phyloP scores from a whole-genome alignment of 2,329 filamentous ascomycete genomes.

The Tricladium varicosporioides region DNA sequence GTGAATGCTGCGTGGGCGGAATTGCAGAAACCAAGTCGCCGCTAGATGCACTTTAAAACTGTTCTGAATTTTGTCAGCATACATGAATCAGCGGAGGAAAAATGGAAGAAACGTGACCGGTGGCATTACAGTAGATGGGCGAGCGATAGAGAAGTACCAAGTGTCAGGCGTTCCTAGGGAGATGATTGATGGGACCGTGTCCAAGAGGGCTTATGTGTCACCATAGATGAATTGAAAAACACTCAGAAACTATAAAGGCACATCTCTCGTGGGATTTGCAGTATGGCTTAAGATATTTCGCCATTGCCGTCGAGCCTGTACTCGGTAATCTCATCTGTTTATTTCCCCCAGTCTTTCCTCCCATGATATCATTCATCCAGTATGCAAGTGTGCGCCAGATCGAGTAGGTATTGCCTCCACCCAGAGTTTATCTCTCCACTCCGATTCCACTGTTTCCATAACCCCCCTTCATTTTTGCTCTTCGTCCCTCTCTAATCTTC shows the following conservation, averaged over 20 bases:
- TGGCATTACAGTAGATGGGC: not conserved
- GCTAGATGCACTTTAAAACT: not conserved
- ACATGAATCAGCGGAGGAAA: not conserved
- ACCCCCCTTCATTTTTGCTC: not conserved
- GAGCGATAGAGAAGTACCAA: not conserved
- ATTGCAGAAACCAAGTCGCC: slow-evolving; percentile 36
- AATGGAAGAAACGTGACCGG: not conserved
- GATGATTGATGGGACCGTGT: not conserved
- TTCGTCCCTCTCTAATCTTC: slow-evolving; percentile 44
- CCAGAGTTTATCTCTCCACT: no score
- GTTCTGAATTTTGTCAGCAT: not conserved
- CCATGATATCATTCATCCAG: not conserved
- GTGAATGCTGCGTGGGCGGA: slow-evolving; percentile 57
- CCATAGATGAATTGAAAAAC: slow-evolving; percentile 12
- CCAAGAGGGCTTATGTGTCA: not conserved
- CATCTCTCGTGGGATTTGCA: not conserved
- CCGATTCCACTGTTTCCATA: not conserved
- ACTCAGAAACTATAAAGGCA: slow-evolving; percentile 5
- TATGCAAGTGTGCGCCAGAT: not conserved
- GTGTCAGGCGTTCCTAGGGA: not conserved
- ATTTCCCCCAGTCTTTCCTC: not conserved
- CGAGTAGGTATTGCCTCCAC: not conserved
- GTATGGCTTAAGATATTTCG: not conserved
- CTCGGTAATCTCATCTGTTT: not conserved
- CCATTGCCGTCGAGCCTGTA: not conserved